Percentiles rank a stretch among this genome's conserved stretches.
Evolutionary conservation across 2,329 filamentous ascomycete genomes (phyloP).

Genomic region (Arthrinium phaeospermum): DNA sequence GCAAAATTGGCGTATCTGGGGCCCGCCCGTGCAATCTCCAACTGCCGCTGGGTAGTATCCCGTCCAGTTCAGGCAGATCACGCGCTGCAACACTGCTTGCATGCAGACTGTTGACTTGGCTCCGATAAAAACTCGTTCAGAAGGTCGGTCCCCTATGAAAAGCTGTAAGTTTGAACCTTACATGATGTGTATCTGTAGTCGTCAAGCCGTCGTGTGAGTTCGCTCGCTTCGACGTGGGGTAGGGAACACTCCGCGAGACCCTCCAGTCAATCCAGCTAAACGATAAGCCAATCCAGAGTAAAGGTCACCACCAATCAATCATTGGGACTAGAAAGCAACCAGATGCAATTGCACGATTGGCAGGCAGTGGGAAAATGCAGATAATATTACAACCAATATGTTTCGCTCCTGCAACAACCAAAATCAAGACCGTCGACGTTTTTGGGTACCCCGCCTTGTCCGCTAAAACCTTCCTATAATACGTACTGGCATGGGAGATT

Average conservation of each 20-base stretch:
- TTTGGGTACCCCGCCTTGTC: not conserved
- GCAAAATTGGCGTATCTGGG: too few species aligned
- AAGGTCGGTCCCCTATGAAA: not conserved
- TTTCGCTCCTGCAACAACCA: not conserved
- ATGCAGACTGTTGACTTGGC: too few species aligned
- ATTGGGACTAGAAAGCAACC: not conserved
- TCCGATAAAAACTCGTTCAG: not conserved
- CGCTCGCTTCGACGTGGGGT: too few species aligned
- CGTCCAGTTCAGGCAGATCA: not conserved
- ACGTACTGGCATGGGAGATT: not conserved
- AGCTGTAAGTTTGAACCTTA: too few species aligned
- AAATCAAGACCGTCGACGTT: slow-evolving; percentile 7
- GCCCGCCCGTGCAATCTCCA: not conserved
- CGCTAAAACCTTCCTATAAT: slow-evolving; percentile 2
- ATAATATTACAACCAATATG: slow-evolving; percentile 14
- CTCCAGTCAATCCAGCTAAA: too few species aligned
- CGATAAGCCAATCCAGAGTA: too few species aligned
- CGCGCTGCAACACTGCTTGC: not conserved
- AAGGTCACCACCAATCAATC: not conserved
- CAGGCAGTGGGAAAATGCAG: not conserved
- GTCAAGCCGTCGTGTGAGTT: not conserved
- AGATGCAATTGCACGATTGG: not conserved
- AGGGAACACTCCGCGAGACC: too few species aligned
- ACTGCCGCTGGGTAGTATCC: not conserved
- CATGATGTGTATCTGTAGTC: not conserved